phyloP scores from a whole-genome alignment of 1,284 basidiomycete genomes.

The Cryptococcus jaspeensis region DNA sequence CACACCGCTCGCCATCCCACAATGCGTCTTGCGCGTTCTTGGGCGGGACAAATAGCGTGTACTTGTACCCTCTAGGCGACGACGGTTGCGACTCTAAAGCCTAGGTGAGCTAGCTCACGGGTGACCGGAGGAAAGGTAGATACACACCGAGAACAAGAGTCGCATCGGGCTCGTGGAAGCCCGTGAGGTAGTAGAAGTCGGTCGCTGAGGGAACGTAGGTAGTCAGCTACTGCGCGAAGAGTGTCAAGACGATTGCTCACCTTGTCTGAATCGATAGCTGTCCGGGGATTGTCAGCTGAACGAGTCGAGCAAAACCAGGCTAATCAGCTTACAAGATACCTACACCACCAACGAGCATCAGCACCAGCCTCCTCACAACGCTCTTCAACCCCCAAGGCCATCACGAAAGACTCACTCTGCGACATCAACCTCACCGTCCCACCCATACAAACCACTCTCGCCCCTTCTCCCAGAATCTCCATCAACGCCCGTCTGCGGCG shows the following conservation, averaged over 20 bases:
- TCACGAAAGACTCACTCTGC: constrained; percentile 61
- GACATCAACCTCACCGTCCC: constrained; percentile 85
- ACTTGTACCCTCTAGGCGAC: constrained; percentile 72
- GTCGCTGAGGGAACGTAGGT: constrained; percentile 58
- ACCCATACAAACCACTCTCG: constrained; percentile 75
- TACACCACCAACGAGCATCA: constrained; percentile 29
- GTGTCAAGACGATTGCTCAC: constrained; percentile 21
- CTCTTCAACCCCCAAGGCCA: not conserved
- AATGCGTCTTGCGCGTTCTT: constrained; percentile 75
- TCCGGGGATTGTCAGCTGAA: not conserved
- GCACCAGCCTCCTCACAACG: not conserved
- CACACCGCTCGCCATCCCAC: constrained; percentile 86
- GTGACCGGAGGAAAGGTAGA: not conserved
- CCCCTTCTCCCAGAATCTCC: constrained; percentile 70
- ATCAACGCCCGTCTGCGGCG: constrained; percentile 70
- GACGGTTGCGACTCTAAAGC: constrained; percentile 52
- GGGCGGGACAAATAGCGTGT: constrained; percentile 83
- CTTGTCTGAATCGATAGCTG: constrained; percentile 92
- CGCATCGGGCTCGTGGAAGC: constrained; percentile 90
- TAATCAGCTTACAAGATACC: constrained; percentile 5
- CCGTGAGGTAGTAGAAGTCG: constrained; percentile 91
- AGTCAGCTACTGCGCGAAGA: not conserved
- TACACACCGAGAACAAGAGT: constrained; percentile 74
- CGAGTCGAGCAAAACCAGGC: not conserved
- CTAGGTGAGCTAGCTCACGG: no score